phyloP scores from a whole-genome alignment of 768 basidiomycete species.

The Auricularia heimuer region DNA sequence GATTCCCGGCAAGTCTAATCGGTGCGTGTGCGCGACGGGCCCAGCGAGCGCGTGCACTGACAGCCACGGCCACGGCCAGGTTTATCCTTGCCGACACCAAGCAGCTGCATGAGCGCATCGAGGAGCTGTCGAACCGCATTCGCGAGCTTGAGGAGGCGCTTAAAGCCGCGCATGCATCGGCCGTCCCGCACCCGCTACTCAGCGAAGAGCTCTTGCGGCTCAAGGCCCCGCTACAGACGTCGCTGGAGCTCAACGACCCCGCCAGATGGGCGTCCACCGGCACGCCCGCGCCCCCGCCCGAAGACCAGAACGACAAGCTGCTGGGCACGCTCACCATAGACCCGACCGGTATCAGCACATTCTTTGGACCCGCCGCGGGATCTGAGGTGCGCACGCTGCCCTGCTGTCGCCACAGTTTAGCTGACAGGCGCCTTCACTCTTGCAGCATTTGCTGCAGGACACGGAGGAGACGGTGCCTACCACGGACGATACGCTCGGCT shows the following conservation, averaged over 20 bases:
- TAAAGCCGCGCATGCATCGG: slow-evolving; percentile 47
- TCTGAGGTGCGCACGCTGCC: background rate
- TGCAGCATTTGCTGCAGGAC: background rate
- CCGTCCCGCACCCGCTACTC: slow-evolving; percentile 56
- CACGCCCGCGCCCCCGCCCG: background rate
- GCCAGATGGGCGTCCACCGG: background rate
- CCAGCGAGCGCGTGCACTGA: background rate
- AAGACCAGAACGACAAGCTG: background rate
- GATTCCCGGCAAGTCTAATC: slow-evolving; percentile 65
- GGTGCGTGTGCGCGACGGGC: slow-evolving; percentile 27
- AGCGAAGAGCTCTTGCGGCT: slow-evolving; percentile 63
- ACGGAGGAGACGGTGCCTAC: background rate
- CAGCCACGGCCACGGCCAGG: slow-evolving; percentile 16
- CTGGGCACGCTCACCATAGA: background rate
- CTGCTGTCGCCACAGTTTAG: too few relatives aligned
- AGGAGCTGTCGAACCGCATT: slow-evolving; percentile 42
- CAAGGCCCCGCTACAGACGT: slow-evolving; percentile 58
- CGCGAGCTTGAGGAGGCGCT: slow-evolving; percentile 66
- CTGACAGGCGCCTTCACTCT: too few relatives aligned
- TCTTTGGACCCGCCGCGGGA: background rate
- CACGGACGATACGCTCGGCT: background rate
- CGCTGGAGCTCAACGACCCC: slow-evolving; percentile 1
- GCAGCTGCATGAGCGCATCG: slow-evolving; percentile 60
- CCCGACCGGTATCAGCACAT: background rate
- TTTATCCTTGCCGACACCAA: slow-evolving; percentile 59